Base-by-base conservation (phyloP, 2,329 filamentous ascomycete species). In the Exophiala aquamarina region DNA sequence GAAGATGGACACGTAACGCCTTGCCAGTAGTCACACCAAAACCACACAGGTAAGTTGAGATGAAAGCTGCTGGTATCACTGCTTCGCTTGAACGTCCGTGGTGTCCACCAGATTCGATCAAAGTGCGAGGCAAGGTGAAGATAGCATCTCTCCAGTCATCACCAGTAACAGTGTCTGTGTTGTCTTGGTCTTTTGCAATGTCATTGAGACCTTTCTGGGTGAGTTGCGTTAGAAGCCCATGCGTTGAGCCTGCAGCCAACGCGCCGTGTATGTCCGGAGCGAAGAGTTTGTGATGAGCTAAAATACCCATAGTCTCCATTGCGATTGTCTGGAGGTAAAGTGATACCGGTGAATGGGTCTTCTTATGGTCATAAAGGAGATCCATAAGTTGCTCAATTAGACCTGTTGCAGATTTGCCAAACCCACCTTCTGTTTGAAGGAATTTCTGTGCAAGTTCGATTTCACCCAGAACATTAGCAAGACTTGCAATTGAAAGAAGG, bases 191-290 rank as follows among this genome's bases (percentile, higher is more conserved):
- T 40, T 72, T 73, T 47, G 78, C 82, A 71, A 98, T 85, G 54
- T 90, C 87, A 14, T 86, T 84, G 47, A 97, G 87, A 8, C 90
- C 88, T 67, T 95, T 96, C 46, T 92, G 82, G 40, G 95, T 86
- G 57, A 96, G 81, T 62, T 96, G 97, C 57, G 97, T 86, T 35
- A 99, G 77, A 21, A 97, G 86, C 11, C 93, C 94, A 60, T 98
- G 94, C 60, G 95, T 97, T 29, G 97, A 92, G 59, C 92, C 95
- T 44, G 94, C 89, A 61, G 90, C 95, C 33, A 99, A 74, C n/a
- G 93, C 90, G 33, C 89, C 84, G 54, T 90, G 84, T 18, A 98
- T 86, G 64, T 98, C 93, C 26, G 82, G 74, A 21, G 85, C 81
- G 62, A 89, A 91, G 47, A 78, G 73, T 59, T 87, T 85, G 63